Percentiles rank a stretch among this genome's conserved stretches.
These are phyloP conservation scores for Paramecium primaurelia DNA, from an alignment of 73 alveolate genomes.

Conservation along the genomic window DNA sequence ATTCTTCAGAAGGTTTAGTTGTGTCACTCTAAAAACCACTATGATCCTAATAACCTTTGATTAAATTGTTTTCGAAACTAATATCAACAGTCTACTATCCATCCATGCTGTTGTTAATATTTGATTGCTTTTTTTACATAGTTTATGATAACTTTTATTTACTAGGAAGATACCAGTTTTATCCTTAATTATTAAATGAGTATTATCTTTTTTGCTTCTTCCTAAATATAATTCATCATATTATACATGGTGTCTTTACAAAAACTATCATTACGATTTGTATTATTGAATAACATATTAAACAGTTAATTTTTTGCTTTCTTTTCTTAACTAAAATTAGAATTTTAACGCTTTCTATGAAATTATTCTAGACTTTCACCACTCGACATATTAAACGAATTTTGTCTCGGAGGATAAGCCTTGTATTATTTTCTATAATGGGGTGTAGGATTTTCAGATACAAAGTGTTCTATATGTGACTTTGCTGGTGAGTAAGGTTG, in stretches of 20 bases:
- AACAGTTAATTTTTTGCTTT: not conserved
- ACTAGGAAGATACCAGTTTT: not conserved
- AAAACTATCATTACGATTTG: not conserved
- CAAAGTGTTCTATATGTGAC: conserved; percentile 1
- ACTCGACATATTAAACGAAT: not conserved
- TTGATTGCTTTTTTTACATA: not conserved
- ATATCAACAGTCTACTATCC: not conserved
- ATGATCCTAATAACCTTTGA: conserved; percentile 5
- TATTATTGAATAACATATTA: not conserved
- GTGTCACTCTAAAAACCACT: conserved; percentile 17
- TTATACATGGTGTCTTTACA: not conserved
- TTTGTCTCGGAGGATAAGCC: conserved; percentile 1
- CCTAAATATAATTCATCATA: not conserved
- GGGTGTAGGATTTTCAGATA: conserved; percentile 10
- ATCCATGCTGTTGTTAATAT: not conserved
- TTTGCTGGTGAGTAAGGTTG: conserved; percentile 39
- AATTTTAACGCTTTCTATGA: conserved; percentile 2
- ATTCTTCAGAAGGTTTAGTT: not conserved
- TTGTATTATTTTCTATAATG: not conserved
- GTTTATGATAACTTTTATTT: not conserved
- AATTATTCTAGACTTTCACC: conserved; percentile 8
- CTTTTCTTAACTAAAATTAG: conserved; percentile 35
- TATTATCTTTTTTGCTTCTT: not conserved
- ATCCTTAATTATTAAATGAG: not conserved
- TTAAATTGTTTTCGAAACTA: not conserved